These are phyloP conservation scores for Pseudozyma thailandica DNA, from an alignment of 1,284 basidiomycete species.

Conservation along the genomic window DNA sequence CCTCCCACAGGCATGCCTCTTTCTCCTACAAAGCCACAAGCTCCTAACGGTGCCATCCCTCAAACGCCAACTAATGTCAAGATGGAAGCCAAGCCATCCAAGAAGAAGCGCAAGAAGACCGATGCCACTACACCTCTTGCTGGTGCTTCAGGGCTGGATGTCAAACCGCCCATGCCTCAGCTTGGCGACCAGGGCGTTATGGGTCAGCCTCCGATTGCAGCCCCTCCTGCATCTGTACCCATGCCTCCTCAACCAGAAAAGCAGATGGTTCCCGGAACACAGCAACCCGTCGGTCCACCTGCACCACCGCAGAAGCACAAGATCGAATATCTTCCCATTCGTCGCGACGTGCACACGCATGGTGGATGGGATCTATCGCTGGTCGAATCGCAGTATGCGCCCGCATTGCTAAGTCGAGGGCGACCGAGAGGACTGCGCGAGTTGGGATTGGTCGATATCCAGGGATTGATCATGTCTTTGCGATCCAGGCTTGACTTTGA, in stretches of 20 bases:
- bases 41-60: constrained; percentile 16
- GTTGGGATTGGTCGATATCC: constrained; percentile 85
- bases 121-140: constrained; percentile 24
- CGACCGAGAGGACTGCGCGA: constrained; percentile 77
- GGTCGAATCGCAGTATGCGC: constrained; percentile 76
- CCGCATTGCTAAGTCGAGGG: constrained; percentile 71
- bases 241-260: constrained; percentile 23
- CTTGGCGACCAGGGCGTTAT: constrained; percentile 17
- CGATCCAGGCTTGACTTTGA: constrained; percentile 85
- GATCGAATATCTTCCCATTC: constrained; percentile 88
- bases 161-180: constrained; percentile 34
- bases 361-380: constrained; percentile 84
- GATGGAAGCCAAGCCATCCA: constrained; percentile 29
- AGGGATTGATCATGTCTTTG: constrained; percentile 86
- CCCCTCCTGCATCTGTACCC: constrained; percentile 2
- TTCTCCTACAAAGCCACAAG: constrained; percentile 33
- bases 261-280: constrained; percentile 36
- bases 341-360: constrained; percentile 79
- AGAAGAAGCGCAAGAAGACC: constrained; percentile 51
- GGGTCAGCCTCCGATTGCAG: constrained; percentile 11
- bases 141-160: constrained; percentile 13
- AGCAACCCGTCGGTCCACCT: constrained; percentile 35
- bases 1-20: constrained; percentile 22
- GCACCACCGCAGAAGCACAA: constrained; percentile 74
- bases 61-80: constrained; percentile 30